Percentiles rank a stretch among this genome's conserved stretches.
These are phyloP conservation scores for Platismatia glauca DNA, from an alignment of 495 filamentous ascomycete genomes.

Conservation along the genomic window DNA sequence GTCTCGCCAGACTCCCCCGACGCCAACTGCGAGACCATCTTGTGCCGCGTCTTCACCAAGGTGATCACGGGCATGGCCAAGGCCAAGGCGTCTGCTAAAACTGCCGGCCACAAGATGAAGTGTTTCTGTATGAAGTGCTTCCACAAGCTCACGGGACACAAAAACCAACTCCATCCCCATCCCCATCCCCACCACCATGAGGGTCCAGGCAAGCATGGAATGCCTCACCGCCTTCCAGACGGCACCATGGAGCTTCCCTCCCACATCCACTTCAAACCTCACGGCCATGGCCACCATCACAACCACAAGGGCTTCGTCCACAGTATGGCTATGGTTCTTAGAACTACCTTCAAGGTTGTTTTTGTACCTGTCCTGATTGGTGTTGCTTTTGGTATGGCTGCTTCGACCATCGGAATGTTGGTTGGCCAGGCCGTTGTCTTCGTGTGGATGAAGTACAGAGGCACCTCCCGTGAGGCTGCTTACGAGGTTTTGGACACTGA, in stretches of 20 bases:
- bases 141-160: constrained; percentile 14
- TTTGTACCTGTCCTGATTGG: constrained; percentile 46
- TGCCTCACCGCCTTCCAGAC: constrained; percentile 14
- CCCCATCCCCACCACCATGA: constrained; percentile 12
- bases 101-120: constrained; percentile 21
- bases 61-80: constrained; percentile 16
- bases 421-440: constrained; percentile 43
- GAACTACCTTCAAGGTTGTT: constrained; percentile 30
- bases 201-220: constrained; percentile 4
- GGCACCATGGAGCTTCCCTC: constrained; percentile 21
- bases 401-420: constrained; percentile 46
- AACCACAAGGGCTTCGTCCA: constrained; percentile 32
- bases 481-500: constrained; percentile 20
- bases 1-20: constrained; percentile 15
- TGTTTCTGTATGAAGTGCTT: constrained; percentile 24
- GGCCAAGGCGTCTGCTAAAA: constrained; percentile 21
- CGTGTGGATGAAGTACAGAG: constrained; percentile 35
- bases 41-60: constrained; percentile 25
- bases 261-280: constrained; percentile 27
- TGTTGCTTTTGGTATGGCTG: constrained; percentile 41
- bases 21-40: constrained; percentile 22
- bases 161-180: constrained; percentile 4
- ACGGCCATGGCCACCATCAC: constrained; percentile 25
- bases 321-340: constrained; percentile 12
- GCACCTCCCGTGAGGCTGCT: neutral